Evolutionary conservation across 1,139 yeast genomes (phyloP).

Genomic region (Candida freyschussii): DNA sequence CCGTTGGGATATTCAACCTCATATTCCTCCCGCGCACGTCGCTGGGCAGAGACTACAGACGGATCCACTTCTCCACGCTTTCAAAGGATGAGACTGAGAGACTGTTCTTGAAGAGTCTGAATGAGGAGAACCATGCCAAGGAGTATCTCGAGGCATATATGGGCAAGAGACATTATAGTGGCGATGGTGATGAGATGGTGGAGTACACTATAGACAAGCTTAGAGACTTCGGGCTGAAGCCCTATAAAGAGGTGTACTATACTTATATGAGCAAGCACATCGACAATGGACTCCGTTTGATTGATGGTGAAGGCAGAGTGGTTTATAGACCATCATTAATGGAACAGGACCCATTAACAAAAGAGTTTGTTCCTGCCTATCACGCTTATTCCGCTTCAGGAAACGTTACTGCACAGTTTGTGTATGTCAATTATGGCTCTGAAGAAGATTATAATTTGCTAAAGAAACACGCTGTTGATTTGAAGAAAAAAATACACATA

Average conservation of each 20-base stretch:
- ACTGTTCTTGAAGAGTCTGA: constrained; percentile 34
- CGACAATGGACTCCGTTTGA: constrained; percentile 41
- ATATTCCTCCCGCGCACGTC: constrained; percentile 87
- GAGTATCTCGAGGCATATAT: constrained; percentile 36
- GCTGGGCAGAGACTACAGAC: constrained; percentile 71
- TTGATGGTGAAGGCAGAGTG: constrained; percentile 32
- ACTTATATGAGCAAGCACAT: constrained; percentile 51
- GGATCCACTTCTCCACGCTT: constrained; percentile 61
- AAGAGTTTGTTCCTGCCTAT: constrained; percentile 60
- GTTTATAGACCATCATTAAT: constrained; percentile 52
- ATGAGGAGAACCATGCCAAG: constrained; percentile 30
- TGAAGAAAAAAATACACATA: constrained; percentile 49
- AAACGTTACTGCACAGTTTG: constrained; percentile 46
- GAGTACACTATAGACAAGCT: constrained; percentile 39
- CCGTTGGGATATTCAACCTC: constrained; percentile 30
- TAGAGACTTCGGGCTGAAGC: constrained; percentile 42
- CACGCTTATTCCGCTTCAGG: constrained; percentile 60
- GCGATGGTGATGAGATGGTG: constrained; percentile 37
- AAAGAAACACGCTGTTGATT: constrained; percentile 32
- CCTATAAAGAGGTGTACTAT: constrained; percentile 52
- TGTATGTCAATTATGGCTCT: constrained; percentile 67
- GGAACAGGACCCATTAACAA: constrained; percentile 60
- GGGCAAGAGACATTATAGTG: constrained; percentile 36
- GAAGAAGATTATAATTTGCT: constrained; percentile 50
- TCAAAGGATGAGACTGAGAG: constrained; percentile 64